Evolutionary conservation across 805 yeast genomes (phyloP), one percentile per base, ranked within the genome.

Genomic region (Lipomyces mesembrius): DNA sequence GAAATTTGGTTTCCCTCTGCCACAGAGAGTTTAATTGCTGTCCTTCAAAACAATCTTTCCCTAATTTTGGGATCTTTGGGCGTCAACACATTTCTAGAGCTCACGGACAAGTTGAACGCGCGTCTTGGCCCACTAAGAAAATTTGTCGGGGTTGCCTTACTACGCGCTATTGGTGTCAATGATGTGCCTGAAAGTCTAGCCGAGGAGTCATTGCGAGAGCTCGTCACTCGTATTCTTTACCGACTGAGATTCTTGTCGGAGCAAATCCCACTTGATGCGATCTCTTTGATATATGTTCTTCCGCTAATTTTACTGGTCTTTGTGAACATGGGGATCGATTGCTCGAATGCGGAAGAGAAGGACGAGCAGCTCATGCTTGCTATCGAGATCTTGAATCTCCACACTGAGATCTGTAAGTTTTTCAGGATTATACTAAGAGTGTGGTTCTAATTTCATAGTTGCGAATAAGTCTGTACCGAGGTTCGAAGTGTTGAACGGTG

Each of bases 321-420:
- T 70, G 86, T 86, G 63, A 84, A 83, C 57, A 95, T 96, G 66
- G 88, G 86, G 64, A 78, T 72, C 12, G 73, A 70, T 6, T 63
- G 72, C 39, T 59, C 49, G 22, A 64, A 66, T 37, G 96, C 91
- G 37, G 94, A 91, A 63, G 97, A 91, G n/a, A 92, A 90, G 75
- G 97, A 93, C 77, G 98, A 92, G 75, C 94, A 91, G 73, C 80
- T 92, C 60, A 77, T 90, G 60, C 79, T 94, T 65, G 89, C 71
- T 1, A 63, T 68, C 49, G 71, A 68, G 35, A 66, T 70, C 7
- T 29, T 68, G 49, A 63, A 70, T 6, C 63, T 67, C 1, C 93
- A 90, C 73, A 83, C 88, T 27, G 92, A 68, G 34, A 43, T 65
- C 61, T 67, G 70, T 66, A 87, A 70, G 83, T 82, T 14, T 82